Evolutionary conservation across 2,329 filamentous ascomycete genomes (phyloP), one percentile per base, ranked within the genome.

Genomic region (Fusarium clavum): DNA sequence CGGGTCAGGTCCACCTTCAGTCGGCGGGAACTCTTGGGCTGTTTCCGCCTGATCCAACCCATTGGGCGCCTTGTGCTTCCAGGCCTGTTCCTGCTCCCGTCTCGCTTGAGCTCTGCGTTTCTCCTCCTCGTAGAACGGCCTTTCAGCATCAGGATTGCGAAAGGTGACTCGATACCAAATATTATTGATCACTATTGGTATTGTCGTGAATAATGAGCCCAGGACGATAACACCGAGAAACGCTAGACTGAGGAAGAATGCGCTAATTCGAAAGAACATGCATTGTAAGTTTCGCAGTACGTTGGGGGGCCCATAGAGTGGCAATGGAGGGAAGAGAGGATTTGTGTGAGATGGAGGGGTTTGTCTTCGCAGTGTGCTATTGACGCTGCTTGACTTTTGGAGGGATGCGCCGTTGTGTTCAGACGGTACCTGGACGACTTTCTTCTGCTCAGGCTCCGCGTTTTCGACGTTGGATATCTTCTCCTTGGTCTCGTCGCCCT

Each of bases 311-410:
- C 92, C 92, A 73, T 97, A 97, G 1, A 93, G 83, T 0, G 94
- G 94, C 11, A 97, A 80, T 3, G 93, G 92, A 8, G 94, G 94
- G 71, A 98, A 98, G 8, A 97, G 82, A 5, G 93, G 92, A 71
- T 94, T 91, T 3, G 92, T 94, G 69, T 88, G 86, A 10, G 90
- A 90, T 2, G 90, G 88, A 0, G 91, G 90, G 80, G 85, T 85
- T 16, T 84, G 77, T 61, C 77, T 81, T 45, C 80, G 79, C 20
- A 88, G 71, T 18, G 84, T 83, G 14, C 79, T 83, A 25, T 83
- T 84, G 13, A 29, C 24, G 34, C 83, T 81, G 34, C 83, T 81
- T 6, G 84, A 82, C 57, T 82, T 83, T 64, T 84, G 77, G 59
- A 82, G 71, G 8, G 77, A 71, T 29, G 77, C 76, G 55, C 77